These are phyloP conservation scores for Citrullus mucosospermus DNA, from an alignment of 306 rosid species.

Conservation along the genomic window DNA sequence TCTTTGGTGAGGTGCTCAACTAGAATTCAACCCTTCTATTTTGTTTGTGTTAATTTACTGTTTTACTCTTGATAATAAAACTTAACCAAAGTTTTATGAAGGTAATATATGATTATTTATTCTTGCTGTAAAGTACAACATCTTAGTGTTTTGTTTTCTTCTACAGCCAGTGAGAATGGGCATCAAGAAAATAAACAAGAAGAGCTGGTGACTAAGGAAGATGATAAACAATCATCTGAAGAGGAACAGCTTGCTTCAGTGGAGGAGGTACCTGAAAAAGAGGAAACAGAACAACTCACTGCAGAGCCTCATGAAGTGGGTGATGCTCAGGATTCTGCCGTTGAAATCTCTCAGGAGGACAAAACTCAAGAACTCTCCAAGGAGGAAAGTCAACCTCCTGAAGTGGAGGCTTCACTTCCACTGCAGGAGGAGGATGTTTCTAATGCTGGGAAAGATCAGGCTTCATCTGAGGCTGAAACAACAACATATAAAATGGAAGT, in stretches of 20 bases:
- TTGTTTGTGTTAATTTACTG: neutral
- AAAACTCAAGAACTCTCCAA: constrained; percentile 26
- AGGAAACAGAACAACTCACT: constrained; percentile 6
- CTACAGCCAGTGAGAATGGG: constrained; percentile 55
- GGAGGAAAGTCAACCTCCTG: constrained; percentile 21
- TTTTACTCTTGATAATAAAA: neutral
- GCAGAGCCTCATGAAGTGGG: constrained; percentile 18
- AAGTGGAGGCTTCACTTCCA: constrained; percentile 27
- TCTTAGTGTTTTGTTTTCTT: neutral
- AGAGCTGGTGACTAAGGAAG: constrained; percentile 18
- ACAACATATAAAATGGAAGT: constrained; percentile 57
- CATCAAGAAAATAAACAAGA: constrained; percentile 30
- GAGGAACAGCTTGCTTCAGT: constrained; percentile 23
- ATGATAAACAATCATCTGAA: constrained; percentile 12
- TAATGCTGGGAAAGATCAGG: constrained; percentile 16
- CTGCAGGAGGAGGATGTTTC: constrained; percentile 31
- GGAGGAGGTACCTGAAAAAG: constrained; percentile 22
- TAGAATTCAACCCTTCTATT: neutral
- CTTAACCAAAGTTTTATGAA: neutral
- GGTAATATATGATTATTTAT: neutral
- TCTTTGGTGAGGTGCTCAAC: neutral
- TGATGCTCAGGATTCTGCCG: constrained; percentile 6
- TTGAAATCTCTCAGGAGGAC: constrained; percentile 25
- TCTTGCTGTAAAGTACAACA: neutral
- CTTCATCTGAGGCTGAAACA: constrained; percentile 22